Conservation (phyloP, 2,329 filamentous ascomycete species). For the Curvularia verruculosa region DNA sequence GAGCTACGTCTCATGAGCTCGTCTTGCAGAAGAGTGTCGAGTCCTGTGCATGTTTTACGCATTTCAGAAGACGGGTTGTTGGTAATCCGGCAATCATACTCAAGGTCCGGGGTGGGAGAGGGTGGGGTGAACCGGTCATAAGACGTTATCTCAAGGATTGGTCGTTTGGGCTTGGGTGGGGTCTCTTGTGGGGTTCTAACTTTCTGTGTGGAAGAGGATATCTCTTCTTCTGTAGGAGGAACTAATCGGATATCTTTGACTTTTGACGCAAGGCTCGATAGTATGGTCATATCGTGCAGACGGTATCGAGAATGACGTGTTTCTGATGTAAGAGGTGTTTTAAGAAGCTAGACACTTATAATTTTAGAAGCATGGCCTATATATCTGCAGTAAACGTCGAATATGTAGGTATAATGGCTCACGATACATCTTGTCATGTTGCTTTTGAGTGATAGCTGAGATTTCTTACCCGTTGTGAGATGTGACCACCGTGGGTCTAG, state of each 20-base stretch:
- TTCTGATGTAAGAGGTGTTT: neutral
- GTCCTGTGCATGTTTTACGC: conserved; percentile 8
- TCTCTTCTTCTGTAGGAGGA: conserved; percentile 6
- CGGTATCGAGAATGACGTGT: neutral
- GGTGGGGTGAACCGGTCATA: conserved; percentile 15
- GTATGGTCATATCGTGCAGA: conserved; percentile 2
- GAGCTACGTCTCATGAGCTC: conserved; percentile 13
- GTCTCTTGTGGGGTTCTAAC: neutral
- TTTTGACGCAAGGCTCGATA: conserved; percentile 1
- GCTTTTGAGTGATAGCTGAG: neutral
- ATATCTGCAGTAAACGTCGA: neutral
- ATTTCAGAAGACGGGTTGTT: conserved; percentile 2
- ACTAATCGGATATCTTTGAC: conserved; percentile 7
- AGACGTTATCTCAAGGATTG: conserved; percentile 13
- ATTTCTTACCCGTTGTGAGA: neutral
- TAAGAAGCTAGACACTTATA: neutral
- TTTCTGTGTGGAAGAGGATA: neutral
- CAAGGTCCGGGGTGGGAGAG: conserved; percentile 7
- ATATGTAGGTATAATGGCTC: neutral
- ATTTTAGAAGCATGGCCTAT: neutral
- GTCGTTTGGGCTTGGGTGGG: neutral
- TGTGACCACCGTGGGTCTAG: neutral
- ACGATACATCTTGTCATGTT: neutral
- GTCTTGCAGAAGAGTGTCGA: conserved; percentile 8
- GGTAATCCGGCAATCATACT: conserved; percentile 18